A percentile compares a stretch with the other conserved stretches of the same genome.
These are phyloP conservation scores for Cordyceps militaris DNA, from an alignment of 2,329 filamentous ascomycete genomes.

Conservation along the genomic window DNA sequence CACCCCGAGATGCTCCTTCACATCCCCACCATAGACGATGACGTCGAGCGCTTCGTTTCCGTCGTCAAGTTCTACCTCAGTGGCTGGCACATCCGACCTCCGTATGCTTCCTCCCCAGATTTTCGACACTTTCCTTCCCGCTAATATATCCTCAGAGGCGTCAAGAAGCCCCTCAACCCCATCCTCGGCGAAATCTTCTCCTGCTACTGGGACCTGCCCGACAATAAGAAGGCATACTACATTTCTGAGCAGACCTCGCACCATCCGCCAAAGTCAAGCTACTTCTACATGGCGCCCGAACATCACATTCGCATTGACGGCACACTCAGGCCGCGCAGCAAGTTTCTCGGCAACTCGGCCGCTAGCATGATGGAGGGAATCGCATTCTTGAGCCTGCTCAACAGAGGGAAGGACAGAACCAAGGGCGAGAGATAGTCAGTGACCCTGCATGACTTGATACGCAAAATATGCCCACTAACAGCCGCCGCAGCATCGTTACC, in stretches of 20 bases:
- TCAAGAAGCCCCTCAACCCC: conserved; percentile 97
- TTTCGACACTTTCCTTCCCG: background rate
- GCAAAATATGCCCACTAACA: background rate
- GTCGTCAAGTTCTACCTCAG: conserved; percentile 98
- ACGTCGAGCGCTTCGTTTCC: conserved; percentile 79
- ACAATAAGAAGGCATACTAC: conserved; percentile 84
- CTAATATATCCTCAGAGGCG: conserved; percentile 55
- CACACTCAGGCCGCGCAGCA: conserved; percentile 88
- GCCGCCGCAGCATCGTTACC: conserved; percentile 37
- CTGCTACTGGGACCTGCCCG: conserved; percentile 89
- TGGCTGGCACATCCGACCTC: conserved; percentile 97
- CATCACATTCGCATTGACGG: conserved; percentile 94
- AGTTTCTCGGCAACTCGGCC: conserved; percentile 92
- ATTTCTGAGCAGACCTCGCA: conserved; percentile 97
- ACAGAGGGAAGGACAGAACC: conserved; percentile 59
- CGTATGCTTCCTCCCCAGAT: conserved; percentile 49
- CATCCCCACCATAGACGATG: conserved; percentile 82
- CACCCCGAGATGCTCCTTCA: conserved; percentile 92
- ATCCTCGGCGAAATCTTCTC: conserved; percentile 93
- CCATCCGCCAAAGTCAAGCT: conserved; percentile 96
- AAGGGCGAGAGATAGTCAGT: conserved; percentile 82
- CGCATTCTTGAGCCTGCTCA: conserved; percentile 75
- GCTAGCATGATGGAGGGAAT: conserved; percentile 98
- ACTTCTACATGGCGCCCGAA: conserved; percentile 96
- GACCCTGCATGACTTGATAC: background rate